These are phyloP conservation scores for Morella rubra DNA, from an alignment of 306 rosid genomes.

Conservation along the genomic window DNA sequence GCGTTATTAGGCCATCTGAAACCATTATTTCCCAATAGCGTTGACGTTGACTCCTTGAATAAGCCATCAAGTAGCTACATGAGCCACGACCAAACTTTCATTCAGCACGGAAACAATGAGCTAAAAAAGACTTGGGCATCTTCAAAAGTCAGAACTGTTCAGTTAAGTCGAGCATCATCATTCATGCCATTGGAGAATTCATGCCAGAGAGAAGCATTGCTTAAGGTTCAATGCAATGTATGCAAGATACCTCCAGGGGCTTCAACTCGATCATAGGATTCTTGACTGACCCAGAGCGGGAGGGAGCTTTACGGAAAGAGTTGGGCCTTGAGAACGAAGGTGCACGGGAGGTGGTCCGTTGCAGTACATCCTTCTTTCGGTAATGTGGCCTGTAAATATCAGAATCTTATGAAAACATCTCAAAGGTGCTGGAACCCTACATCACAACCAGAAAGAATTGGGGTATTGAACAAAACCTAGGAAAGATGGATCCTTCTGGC, in stretches of 20 bases:
- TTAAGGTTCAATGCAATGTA: background rate
- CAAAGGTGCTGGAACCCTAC: background rate
- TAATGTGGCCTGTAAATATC: conserved; percentile 50
- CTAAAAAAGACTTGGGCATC: conserved; percentile 16
- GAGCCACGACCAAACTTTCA: conserved; percentile 24
- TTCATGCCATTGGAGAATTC: background rate
- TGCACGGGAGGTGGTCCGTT: conserved; percentile 24
- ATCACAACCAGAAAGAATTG: conserved; percentile 11
- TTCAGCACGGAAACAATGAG: conserved; percentile 21
- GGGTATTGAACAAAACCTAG: conserved; percentile 60
- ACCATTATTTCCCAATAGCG: conserved; percentile 59
- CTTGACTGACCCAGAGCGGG: conserved; percentile 57
- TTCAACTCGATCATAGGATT: conserved; percentile 59
- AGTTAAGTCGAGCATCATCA: background rate
- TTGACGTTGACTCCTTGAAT: conserved; percentile 61
- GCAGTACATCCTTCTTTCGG: conserved; percentile 45
- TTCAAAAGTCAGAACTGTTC: background rate
- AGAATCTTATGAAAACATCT: conserved; percentile 23
- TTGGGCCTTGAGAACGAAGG: conserved; percentile 51
- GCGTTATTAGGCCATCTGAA: conserved; percentile 70
- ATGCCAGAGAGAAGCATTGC: conserved; percentile 8
- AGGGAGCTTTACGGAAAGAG: conserved; percentile 51
- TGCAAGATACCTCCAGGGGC: conserved; percentile 70
- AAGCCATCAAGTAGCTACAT: conserved; percentile 71
- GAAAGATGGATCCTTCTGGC: conserved; percentile 94